Evolutionary conservation across 441 rosid species (phyloP).

Genomic region (Cnidoscolus chayamansa): DNA sequence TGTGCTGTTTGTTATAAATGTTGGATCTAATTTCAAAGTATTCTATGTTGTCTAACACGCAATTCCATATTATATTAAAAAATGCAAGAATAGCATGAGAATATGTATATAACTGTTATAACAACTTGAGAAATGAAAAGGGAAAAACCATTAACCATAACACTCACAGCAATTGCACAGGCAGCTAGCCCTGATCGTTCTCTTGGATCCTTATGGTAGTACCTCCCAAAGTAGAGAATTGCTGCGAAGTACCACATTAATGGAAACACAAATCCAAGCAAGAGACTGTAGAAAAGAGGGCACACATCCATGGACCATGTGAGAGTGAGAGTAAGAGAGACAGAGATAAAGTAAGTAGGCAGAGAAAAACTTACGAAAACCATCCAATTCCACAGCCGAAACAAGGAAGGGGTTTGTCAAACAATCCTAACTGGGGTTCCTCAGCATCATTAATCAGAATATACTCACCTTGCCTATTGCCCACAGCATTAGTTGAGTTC

Average conservation of each 20-base stretch:
- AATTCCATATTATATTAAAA: not conserved
- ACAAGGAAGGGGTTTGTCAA: conserved; percentile 87
- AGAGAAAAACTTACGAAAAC: conserved; percentile 58
- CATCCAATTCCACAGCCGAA: conserved; percentile 94
- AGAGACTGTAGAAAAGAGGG: conserved; percentile 41
- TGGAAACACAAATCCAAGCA: conserved; percentile 77
- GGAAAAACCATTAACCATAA: not conserved
- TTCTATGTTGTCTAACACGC: not conserved
- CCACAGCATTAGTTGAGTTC: conserved; percentile 35
- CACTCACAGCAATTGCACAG: conserved; percentile 82
- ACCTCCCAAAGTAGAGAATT: conserved; percentile 66
- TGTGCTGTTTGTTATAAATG: too few species aligned
- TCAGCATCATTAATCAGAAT: conserved; percentile 42
- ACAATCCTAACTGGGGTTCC: conserved; percentile 49
- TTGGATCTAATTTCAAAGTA: not conserved
- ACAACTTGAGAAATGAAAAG: not conserved
- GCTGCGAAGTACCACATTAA: conserved; percentile 73
- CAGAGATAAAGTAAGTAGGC: not conserved
- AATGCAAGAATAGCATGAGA: not conserved
- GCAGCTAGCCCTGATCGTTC: conserved; percentile 94
- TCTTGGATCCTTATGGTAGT: conserved; percentile 85
- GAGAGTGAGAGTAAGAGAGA: not conserved
- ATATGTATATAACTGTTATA: not conserved
- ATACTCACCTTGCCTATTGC: conserved; percentile 48
- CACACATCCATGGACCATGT: conserved; percentile 13